Evolutionary conservation across 2,329 filamentous ascomycete genomes (phyloP), one percentile per base, ranked within the genome.

Genomic region (Leptodontidium sp.): DNA sequence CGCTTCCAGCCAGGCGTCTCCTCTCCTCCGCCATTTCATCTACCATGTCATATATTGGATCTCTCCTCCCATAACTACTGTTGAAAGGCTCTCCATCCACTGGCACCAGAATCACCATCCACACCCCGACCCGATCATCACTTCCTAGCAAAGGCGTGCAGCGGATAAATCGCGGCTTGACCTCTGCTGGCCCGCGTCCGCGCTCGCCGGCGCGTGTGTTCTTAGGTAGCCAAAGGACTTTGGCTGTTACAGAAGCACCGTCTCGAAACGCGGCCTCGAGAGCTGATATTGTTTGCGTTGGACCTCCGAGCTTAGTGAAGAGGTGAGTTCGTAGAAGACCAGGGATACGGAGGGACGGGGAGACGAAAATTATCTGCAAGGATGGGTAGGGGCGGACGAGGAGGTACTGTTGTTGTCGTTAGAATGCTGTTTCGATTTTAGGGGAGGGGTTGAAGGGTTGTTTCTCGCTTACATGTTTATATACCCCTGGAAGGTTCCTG

Each of bases 171-270:
- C 90, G 85, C 50, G 68, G 58, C 85, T 85, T 38, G 88, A 84
- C 1, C 89, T 90, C 26, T 79, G 78, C 61, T 24, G 69, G 38
- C 83, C 81, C 14, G 78, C 83, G 81, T 2, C 66, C 26, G 77
- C 61, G 24, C 12, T 71, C 70, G 14, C 57, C 47, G 11, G 61
- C 49, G 9, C 61, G 45, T n/a, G 64, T 66, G 29, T 71, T 79
- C 49, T 82, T 80, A 62, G 82, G 84, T 1, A 91, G 80, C 91
- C 91, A 94, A 59, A 87, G 86, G 4, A 94, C 86, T 76, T 92
- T 92, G 4, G 90, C 90, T 0, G 91, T 93, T 3, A 93, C 88
- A 52, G 90, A 88, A 47, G 87, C 86, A 0, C 90, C 90, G 71
- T 89, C 85, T 6, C 85, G 84, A 38, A 94, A 86, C 0, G 91